phyloP scores from a whole-genome alignment of 805 yeast species.

The Pichia nakasei region DNA sequence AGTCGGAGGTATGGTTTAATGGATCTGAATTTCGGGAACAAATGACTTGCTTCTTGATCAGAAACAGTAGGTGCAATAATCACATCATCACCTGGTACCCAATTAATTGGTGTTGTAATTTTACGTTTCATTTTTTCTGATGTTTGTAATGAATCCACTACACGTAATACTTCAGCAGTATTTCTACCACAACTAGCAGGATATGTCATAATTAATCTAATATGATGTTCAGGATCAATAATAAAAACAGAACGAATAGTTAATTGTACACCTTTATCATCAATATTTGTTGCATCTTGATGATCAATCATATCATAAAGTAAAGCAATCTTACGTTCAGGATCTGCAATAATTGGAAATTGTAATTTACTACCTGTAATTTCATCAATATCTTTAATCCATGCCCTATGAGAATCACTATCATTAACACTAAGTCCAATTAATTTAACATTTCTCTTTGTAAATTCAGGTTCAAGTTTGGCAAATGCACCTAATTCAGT shows the following conservation, averaged over 20 bases:
- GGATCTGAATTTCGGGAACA: constrained; percentile 53
- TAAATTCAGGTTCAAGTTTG: constrained; percentile 59
- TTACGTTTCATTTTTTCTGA: constrained; percentile 43
- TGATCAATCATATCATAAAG: constrained; percentile 63
- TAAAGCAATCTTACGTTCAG: constrained; percentile 49
- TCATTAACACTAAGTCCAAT: constrained; percentile 63
- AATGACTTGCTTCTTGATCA: constrained; percentile 48
- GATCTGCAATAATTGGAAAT: constrained; percentile 67
- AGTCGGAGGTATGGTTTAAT: constrained; percentile 58
- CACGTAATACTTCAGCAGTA: constrained; percentile 66
- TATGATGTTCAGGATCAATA: constrained; percentile 58
- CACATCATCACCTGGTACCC: constrained; percentile 69
- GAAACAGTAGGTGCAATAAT: constrained; percentile 60
- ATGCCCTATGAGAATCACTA: constrained; percentile 49
- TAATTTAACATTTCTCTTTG: constrained; percentile 53
- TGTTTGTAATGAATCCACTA: constrained; percentile 59
- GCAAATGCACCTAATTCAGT: constrained; percentile 75
- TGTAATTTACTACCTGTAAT: constrained; percentile 48
- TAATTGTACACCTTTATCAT: constrained; percentile 53
- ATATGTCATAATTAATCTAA: constrained; percentile 55
- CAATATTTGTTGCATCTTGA: constrained; percentile 60
- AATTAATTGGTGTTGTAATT: constrained; percentile 58
- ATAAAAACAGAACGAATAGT: constrained; percentile 67
- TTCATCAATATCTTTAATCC: constrained; percentile 69
- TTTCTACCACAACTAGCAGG: constrained; percentile 73